phyloP scores from a whole-genome alignment of 192 early-diverging fungal species.

The Geosiphon pyriformis region DNA sequence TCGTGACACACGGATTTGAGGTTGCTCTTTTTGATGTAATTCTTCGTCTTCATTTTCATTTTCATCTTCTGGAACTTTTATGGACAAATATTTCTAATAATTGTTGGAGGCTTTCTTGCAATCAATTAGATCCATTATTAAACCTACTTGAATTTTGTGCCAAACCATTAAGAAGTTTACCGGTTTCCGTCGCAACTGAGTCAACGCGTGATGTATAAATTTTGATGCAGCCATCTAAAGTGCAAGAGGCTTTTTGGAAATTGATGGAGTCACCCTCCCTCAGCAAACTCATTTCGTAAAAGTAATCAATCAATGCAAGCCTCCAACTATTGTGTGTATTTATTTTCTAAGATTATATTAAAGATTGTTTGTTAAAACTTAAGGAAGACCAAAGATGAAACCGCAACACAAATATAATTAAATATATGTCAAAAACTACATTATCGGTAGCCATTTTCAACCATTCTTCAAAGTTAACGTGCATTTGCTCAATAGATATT shows the following conservation, averaged over 20 bases:
- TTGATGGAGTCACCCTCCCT: constrained; percentile 95
- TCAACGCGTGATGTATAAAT: constrained; percentile 98
- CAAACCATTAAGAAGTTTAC: constrained; percentile 81
- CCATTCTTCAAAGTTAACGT: constrained; percentile 79
- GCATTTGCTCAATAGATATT: constrained; percentile 40
- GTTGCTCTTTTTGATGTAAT: constrained; percentile 35
- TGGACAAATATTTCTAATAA: too few relatives aligned
- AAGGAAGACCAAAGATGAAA: not conserved
- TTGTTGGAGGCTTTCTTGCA: not conserved
- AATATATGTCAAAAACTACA: too few relatives aligned
- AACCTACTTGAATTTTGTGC: constrained; percentile 61
- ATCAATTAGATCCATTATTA: not conserved
- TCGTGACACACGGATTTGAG: constrained; percentile 37
- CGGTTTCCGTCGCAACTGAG: constrained; percentile 89
- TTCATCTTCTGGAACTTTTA: constrained; percentile 27
- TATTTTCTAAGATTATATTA: constrained; percentile 67
- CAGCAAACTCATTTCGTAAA: constrained; percentile 90
- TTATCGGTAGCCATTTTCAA: constrained; percentile 97
- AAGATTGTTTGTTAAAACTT: not conserved
- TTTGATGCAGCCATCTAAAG: constrained; percentile 94
- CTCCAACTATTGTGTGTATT: constrained; percentile 93
- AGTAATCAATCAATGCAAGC: constrained; percentile 95
- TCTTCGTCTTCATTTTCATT: constrained; percentile 44
- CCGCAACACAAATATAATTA: not conserved
- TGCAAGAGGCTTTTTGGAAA: constrained; percentile 98